Conservation (phyloP, 2,329 filamentous ascomycete species). For the Parastagonospora nodorum region DNA sequence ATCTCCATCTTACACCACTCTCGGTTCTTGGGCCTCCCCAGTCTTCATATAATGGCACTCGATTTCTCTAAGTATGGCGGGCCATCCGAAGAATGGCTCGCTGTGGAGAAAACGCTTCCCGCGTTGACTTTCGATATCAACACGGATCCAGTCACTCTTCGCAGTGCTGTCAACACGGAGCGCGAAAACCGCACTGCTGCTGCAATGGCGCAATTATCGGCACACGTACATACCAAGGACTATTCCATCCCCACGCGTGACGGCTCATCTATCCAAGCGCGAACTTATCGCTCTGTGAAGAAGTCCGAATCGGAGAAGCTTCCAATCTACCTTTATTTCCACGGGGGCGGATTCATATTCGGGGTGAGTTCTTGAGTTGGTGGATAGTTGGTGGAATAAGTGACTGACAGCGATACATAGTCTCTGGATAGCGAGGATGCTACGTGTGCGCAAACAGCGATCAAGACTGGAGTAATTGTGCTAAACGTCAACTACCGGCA, state of each 20-base stretch:
- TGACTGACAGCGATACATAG: too few species aligned
- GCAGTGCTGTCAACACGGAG: conserved; percentile 24
- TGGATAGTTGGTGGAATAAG: too few species aligned
- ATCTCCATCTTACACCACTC: not conserved
- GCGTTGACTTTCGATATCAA: conserved; percentile 25
- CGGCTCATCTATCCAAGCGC: conserved; percentile 50
- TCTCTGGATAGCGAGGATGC: conserved; percentile 58
- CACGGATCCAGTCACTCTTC: conserved; percentile 17
- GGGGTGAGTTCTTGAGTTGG: conserved; percentile 43
- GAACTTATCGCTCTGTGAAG: conserved; percentile 53
- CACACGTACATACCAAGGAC: conserved; percentile 27
- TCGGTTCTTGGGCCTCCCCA: not conserved
- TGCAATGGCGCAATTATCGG: conserved; percentile 22
- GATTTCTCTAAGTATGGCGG: conserved; percentile 39
- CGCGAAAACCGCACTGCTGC: conserved; percentile 26
- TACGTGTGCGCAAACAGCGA: conserved; percentile 55
- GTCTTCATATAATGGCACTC: conserved; percentile 9
- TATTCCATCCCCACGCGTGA: conserved; percentile 52
- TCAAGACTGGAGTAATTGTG: conserved; percentile 51
- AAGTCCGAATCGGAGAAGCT: conserved; percentile 43
- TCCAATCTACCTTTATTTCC: conserved; percentile 56
- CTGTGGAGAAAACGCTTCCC: conserved; percentile 34
- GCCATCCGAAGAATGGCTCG: conserved; percentile 41
- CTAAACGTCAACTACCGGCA: conserved; percentile 65
- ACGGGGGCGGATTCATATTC: conserved; percentile 63